Conservation (phyloP, 352 stramenopile genomes). For the Globisporangium splendens region DNA sequence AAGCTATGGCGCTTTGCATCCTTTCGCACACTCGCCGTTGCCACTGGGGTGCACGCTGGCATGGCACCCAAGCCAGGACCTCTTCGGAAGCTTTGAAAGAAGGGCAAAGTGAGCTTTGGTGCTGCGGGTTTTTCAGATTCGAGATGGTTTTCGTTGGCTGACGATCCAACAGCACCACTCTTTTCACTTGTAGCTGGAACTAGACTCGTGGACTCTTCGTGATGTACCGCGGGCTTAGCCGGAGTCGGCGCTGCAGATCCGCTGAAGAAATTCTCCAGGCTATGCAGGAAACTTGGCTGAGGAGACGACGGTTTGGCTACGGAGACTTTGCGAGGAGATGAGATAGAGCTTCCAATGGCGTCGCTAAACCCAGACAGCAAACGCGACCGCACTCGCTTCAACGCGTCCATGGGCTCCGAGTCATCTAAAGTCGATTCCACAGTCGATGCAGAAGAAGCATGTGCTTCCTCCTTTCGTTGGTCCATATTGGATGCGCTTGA, state of each 20-base stretch:
- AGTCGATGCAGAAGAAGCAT: constrained; percentile 1
- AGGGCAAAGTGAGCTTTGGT: constrained; percentile 54
- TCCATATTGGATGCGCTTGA: background rate
- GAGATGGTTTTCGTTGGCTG: background rate
- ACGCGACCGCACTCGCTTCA: constrained; percentile 6
- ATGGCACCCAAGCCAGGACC: constrained; percentile 48
- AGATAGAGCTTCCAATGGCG: background rate
- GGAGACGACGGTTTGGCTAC: constrained; percentile 2
- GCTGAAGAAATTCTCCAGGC: constrained; percentile 18
- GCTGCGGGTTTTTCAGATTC: background rate
- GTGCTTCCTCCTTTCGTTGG: constrained; percentile 1
- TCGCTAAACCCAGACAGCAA: constrained; percentile 9
- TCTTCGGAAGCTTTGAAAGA: constrained; percentile 71
- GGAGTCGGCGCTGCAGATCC: constrained; percentile 6
- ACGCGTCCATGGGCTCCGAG: background rate
- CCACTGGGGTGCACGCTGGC: constrained; percentile 65
- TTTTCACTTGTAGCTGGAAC: background rate
- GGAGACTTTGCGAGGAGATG: constrained; percentile 8
- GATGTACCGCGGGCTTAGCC: background rate
- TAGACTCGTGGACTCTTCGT: background rate
- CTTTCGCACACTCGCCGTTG: constrained; percentile 65
- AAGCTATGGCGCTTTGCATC: constrained; percentile 64
- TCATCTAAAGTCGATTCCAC: background rate
- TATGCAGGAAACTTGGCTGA: constrained; percentile 10
- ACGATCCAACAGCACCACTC: background rate